Evolutionary conservation across 129 eudicot species (phyloP), one percentile per base, ranked within the genome.

Genomic region (Artemisia argyi): DNA sequence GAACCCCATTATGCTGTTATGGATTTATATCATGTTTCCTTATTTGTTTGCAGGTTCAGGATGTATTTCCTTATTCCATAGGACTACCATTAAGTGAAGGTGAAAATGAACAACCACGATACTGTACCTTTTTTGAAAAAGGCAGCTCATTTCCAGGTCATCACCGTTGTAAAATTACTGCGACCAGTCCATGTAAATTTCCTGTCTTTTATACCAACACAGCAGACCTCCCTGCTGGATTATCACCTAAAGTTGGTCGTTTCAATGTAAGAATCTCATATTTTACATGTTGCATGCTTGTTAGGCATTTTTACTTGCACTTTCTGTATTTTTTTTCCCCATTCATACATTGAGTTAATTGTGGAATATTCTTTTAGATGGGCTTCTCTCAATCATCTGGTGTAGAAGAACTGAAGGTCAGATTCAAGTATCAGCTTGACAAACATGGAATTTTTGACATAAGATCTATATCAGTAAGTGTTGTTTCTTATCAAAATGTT

Each of bases 31-130:
- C 32, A 54, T 22, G 9, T 54, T 74, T 61, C 74, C 42, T 30
- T 67, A 20, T 56, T 56, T 57, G 53, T 85, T 73, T 83, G 47
- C 90, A 94, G 97, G 79, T 90, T 63, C 76, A 79, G 78, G 97
- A 94, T 71, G 72, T 76, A 58, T 81, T 85, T 70, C 97, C 98
- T 17, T 88, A 83, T 80, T 82, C 96, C 11, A 78, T 94, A 68
- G 91, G 87, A 17, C 56, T 85, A 51, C 58, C 79, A 52, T 49
- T 56, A 8, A 14, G 2, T 7, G 44, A 47, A 42, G 14, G 1
- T 20, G 24, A n/a, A 42, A 11, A 67, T 13, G n/a, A 48, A 44
- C 68, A 82, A 20, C 52, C 58, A 3, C 65, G 76, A 32, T 81
- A 78, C 57, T 63, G 73, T 10, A 71, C 61, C 17, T 35, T 86